Evolutionary conservation across 2,329 filamentous ascomycete species (phyloP).

Genomic region (Aspergillus amoenus): DNA sequence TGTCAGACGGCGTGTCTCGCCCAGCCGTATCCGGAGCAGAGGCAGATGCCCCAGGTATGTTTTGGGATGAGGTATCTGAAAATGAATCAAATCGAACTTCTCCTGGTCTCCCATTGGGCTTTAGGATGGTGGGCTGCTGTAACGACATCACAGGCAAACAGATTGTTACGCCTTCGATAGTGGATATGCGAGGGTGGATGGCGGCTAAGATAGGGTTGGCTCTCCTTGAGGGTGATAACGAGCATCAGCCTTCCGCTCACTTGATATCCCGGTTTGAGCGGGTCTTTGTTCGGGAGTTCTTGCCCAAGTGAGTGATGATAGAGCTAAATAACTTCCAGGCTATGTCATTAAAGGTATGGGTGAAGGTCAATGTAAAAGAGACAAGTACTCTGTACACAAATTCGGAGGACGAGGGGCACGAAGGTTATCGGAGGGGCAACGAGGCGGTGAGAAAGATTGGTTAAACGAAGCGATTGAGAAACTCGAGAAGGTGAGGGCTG

Average conservation of each 20-base stretch:
- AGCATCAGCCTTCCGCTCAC: conserved; percentile 5
- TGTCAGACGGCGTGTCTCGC: conserved; percentile 40
- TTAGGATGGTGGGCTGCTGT: conserved; percentile 23
- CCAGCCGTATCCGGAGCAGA: conserved; percentile 16
- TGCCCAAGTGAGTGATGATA: background rate
- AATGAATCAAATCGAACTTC: conserved; percentile 31
- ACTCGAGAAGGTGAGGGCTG: background rate
- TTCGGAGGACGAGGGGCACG: conserved; percentile 1
- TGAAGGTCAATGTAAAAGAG: background rate
- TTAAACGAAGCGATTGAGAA: conserved; percentile 3
- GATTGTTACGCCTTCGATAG: background rate
- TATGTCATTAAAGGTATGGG: conserved; percentile 13
- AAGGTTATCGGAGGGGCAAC: conserved; percentile 4
- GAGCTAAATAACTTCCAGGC: conserved; percentile 1
- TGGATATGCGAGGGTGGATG: background rate
- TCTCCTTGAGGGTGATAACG: conserved; percentile 6
- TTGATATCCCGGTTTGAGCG: background rate
- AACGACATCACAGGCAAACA: conserved; percentile 23
- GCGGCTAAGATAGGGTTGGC: background rate
- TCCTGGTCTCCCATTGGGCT: conserved; percentile 31
- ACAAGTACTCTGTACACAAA: background rate
- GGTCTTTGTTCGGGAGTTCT: background rate
- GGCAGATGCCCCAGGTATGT: conserved; percentile 26
- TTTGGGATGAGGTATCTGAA: conserved; percentile 25
- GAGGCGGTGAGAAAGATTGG: conserved; percentile 6